These are phyloP conservation scores for Hyphodiscus sp. DNA, from an alignment of 2,329 filamentous ascomycete species.

Conservation along the genomic window DNA sequence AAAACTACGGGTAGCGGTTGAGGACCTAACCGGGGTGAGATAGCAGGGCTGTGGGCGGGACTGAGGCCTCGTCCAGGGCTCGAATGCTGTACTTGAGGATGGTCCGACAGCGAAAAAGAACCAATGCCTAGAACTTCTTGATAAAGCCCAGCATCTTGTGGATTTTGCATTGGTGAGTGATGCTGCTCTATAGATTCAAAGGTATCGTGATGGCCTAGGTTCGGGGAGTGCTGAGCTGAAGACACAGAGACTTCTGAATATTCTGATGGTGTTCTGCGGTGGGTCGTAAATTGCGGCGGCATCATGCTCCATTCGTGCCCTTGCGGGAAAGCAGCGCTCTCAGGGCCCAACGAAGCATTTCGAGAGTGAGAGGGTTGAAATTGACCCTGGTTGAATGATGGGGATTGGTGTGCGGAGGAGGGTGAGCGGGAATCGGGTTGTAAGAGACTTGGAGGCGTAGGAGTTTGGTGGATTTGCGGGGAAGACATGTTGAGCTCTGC, in stretches of 20 bases:
- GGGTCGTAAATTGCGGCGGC: constrained; percentile 64
- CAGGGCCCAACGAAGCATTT: constrained; percentile 29
- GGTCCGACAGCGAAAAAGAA: constrained; percentile 72
- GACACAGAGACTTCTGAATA: constrained; percentile 86
- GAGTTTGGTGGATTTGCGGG: constrained; percentile 21
- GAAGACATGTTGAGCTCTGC: constrained; percentile 44
- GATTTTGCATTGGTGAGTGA: constrained; percentile 72
- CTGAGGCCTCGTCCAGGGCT: constrained; percentile 70
- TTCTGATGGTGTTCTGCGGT: constrained; percentile 82
- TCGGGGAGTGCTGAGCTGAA: constrained; percentile 78
- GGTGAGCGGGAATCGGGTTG: constrained; percentile 29
- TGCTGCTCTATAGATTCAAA: constrained; percentile 68
- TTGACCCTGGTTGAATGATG: constrained; percentile 26
- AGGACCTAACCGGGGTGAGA: constrained; percentile 55
- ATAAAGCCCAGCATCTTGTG: constrained; percentile 67
- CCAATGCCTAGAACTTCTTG: constrained; percentile 73
- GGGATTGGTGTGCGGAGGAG: constrained; percentile 28
- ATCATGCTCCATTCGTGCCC: constrained; percentile 52
- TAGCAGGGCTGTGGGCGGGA: constrained; percentile 67
- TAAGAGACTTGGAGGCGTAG: constrained; percentile 26
- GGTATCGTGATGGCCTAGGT: constrained; percentile 67
- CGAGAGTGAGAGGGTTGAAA: constrained; percentile 29
- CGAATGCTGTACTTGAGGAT: constrained; percentile 42
- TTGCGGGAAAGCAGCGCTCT: constrained; percentile 42
- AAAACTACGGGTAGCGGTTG: constrained; percentile 50